Evolutionary conservation across 2,329 filamentous ascomycete species (phyloP), one percentile per base, ranked within the genome.

Genomic region (Berkeleyomyces basicola): DNA sequence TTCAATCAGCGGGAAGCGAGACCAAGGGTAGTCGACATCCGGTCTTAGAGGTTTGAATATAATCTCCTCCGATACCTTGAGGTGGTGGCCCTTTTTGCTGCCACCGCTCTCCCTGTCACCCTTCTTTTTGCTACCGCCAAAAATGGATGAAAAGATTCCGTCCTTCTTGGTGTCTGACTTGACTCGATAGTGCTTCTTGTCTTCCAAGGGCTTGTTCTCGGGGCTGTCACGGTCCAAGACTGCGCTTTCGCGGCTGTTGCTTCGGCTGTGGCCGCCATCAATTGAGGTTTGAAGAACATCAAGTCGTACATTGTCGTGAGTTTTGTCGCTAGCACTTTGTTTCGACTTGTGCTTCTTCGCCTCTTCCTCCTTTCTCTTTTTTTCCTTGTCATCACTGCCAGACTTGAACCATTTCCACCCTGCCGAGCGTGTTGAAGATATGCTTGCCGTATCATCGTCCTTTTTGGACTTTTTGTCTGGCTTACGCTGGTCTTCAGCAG

Each of bases 1-100:
- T 73, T 97, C 92, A 62, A 96, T 78, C 61, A 99, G 92, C 10
- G 90, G 90, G 70, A 97, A 99, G 51, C 93, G 81, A 1, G 90
- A 93, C 88, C 93, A 99, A 68, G 90, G 88, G 74, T 96, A 99
- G 73, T 97, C 92, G 66, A 96, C 81, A 70, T 97, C 92, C 3
- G 93, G 87, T 67, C 84, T 86, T 62, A 95, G 76, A 43, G 85
- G 79, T 59, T 86, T 84, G 66, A 83, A 83, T 0, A 80, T 77
- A 10, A 86, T 85, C 49, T 96, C 90, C 2, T 92, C 91, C 0
- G 91, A 95, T 6, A 89, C 76, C 4, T 86, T 83, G 61, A 90
- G 83, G 58, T 86, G 82, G 67, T 86, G 83, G 42, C 78, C 80
- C 73, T 91, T 95, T 75, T 89, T 91, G 11, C 46, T 47, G 36